These are phyloP conservation scores for Globisporangium lucens DNA, from an alignment of 352 stramenopile species.

Conservation along the genomic window DNA sequence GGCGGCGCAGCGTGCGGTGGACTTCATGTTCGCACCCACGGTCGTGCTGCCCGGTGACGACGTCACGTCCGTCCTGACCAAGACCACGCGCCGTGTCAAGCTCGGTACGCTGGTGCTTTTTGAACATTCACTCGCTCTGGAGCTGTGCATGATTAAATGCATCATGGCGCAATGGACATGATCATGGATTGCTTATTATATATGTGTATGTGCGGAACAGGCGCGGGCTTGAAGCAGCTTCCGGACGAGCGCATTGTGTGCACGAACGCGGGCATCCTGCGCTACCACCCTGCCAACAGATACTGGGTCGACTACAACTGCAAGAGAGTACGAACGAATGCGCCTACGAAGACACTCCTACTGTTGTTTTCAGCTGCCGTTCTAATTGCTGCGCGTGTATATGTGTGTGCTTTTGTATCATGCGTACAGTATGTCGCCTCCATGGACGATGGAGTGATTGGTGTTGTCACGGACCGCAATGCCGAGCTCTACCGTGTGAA, in stretches of 20 bases:
- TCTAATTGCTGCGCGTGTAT: not conserved
- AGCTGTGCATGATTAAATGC: not conserved
- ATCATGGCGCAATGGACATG: not conserved
- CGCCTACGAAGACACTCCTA: not conserved
- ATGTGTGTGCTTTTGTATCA: not conserved
- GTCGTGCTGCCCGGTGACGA: conserved; percentile 79
- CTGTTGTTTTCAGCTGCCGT: not conserved
- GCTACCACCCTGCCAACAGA: conserved; percentile 83
- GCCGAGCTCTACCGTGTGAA: conserved; percentile 95
- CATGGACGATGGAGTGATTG: conserved; percentile 92
- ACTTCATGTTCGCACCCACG: conserved; percentile 71
- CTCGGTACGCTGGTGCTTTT: conserved; percentile 35
- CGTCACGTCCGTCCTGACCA: conserved; percentile 72
- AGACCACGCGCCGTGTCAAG: conserved; percentile 63
- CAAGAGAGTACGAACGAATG: conserved; percentile 57
- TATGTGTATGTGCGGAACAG: conserved; percentile 21
- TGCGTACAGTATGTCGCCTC: conserved; percentile 55
- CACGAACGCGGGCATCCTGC: conserved; percentile 81
- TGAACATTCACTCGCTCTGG: not conserved
- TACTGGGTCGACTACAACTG: conserved; percentile 90
- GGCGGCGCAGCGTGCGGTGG: conserved; percentile 68
- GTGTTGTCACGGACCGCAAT: conserved; percentile 92
- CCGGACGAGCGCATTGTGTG: conserved; percentile 57
- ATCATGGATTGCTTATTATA: not conserved
- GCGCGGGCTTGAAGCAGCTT: conserved; percentile 59